Percentiles rank a stretch among this genome's conserved stretches.
phyloP scores from a whole-genome alignment of 2,329 filamentous ascomycete species.

The Tympanopsis confertula region DNA sequence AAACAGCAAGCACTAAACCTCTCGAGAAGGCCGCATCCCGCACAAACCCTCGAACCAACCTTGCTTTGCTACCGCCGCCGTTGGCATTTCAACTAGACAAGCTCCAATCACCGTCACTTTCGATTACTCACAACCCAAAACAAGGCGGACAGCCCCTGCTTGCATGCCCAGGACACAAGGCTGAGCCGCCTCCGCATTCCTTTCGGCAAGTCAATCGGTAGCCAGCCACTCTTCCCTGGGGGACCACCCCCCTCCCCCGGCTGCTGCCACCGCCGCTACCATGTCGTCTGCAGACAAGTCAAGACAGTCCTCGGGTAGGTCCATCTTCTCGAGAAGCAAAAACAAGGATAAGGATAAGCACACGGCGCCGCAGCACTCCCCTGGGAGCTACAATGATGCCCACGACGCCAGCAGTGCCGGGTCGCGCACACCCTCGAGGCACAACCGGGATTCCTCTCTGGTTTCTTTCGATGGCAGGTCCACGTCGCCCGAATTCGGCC shows the following conservation, averaged over 20 bases:
- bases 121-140: too few relatives aligned
- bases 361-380: conserved; percentile 46
- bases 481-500: conserved; percentile 50
- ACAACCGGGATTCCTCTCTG: conserved; percentile 62
- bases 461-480: conserved; percentile 59
- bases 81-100: too few relatives aligned
- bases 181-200: background rate
- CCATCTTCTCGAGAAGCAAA: conserved; percentile 83
- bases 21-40: too few relatives aligned
- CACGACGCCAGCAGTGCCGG: conserved; percentile 49
- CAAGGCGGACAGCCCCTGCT: too few relatives aligned
- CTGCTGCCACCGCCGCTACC: background rate
- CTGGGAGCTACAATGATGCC: conserved; percentile 33
- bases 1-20: background rate
- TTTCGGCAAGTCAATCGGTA: too few relatives aligned
- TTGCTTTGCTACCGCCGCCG: too few relatives aligned
- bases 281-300: conserved; percentile 65
- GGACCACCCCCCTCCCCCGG: too few relatives aligned
- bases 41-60: too few relatives aligned
- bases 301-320: conserved; percentile 65
- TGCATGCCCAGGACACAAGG: background rate
- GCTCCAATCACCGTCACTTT: too few relatives aligned
- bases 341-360: conserved; percentile 57
- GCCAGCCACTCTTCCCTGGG: too few relatives aligned
- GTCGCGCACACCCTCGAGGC: conserved; percentile 58